Evolutionary conservation across 495 filamentous ascomycete genomes (phyloP).

Genomic region (Xylaria intraflava): DNA sequence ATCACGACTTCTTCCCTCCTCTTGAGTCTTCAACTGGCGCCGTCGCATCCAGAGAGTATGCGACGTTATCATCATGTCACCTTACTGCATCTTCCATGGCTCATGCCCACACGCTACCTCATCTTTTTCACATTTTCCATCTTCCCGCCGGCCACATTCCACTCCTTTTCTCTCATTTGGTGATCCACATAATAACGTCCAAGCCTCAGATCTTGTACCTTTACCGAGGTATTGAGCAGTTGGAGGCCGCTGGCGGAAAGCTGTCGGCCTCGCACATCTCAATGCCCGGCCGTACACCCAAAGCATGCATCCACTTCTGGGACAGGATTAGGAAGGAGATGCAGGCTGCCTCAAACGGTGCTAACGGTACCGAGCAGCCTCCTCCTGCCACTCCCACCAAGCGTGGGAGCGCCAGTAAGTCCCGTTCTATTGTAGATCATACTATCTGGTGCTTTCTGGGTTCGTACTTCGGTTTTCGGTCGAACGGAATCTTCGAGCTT

Average conservation of each 20-base stretch:
- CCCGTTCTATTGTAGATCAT: too few relatives aligned
- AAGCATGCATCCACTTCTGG: slow-evolving; percentile 14
- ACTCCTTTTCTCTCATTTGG: neutral
- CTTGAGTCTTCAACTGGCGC: neutral
- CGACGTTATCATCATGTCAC: neutral
- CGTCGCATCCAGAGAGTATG: neutral
- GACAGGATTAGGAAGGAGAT: slow-evolving; percentile 12
- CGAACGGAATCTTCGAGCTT: neutral
- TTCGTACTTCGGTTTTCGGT: neutral
- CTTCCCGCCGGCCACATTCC: neutral
- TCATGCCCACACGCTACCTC: neutral
- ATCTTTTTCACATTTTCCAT: neutral
- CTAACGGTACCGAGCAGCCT: neutral
- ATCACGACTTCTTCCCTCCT: neutral
- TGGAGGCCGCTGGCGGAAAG: slow-evolving; percentile 7
- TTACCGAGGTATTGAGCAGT: slow-evolving; percentile 19
- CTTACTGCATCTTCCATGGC: neutral
- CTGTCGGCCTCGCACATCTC: slow-evolving; percentile 3
- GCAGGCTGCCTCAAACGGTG: neutral
- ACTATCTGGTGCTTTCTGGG: neutral
- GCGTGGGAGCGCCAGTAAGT: slow-evolving; percentile 1
- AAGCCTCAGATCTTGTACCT: slow-evolving; percentile 26
- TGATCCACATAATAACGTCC: neutral
- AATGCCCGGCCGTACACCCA: slow-evolving; percentile 23
- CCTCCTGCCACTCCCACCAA: neutral